Percentiles rank a stretch among this genome's conserved stretches.
Conservation (phyloP, 805 yeast genomes). For the Gaillardinia entomophila region DNA sequence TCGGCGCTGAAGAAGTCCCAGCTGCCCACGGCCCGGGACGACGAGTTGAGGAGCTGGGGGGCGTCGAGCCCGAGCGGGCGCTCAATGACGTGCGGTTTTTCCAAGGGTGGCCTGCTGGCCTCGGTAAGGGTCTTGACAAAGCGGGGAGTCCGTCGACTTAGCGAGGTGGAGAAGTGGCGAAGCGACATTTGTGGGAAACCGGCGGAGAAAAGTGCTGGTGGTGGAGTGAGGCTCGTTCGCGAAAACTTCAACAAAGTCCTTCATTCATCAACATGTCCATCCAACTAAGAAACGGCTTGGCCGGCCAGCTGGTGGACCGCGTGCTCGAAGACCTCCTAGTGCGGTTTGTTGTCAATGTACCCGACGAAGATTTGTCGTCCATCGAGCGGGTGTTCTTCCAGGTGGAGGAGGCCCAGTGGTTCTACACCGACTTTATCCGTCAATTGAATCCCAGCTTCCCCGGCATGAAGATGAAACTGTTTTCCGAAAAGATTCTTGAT, state of each 20-base stretch:
- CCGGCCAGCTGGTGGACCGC: slow-evolving; percentile 61
- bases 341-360: slow-evolving; percentile 86
- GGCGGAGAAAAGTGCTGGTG: not conserved
- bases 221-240: not conserved
- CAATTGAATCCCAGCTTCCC: slow-evolving; percentile 73
- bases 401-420: slow-evolving; percentile 98
- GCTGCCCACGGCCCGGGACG: slow-evolving; percentile 11
- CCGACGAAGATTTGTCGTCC: slow-evolving; percentile 81
- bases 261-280: slow-evolving; percentile 44
- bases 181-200: not conserved
- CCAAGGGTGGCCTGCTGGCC: slow-evolving; percentile 35
- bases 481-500: slow-evolving; percentile 62
- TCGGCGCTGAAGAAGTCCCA: slow-evolving; percentile 24
- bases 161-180: not conserved
- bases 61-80: slow-evolving; percentile 35
- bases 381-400: slow-evolving; percentile 76
- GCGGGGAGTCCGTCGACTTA: slow-evolving; percentile 18
- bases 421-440: slow-evolving; percentile 78
- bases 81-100: slow-evolving; percentile 22
- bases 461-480: slow-evolving; percentile 65
- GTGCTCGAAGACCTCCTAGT: slow-evolving; percentile 83
- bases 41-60: slow-evolving; percentile 20
- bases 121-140: slow-evolving; percentile 31
- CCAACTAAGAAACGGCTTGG: slow-evolving; percentile 50
- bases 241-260: slow-evolving; percentile 1